phyloP scores from a whole-genome alignment of 139 green algal species.

The Yamagishiella unicocca region DNA sequence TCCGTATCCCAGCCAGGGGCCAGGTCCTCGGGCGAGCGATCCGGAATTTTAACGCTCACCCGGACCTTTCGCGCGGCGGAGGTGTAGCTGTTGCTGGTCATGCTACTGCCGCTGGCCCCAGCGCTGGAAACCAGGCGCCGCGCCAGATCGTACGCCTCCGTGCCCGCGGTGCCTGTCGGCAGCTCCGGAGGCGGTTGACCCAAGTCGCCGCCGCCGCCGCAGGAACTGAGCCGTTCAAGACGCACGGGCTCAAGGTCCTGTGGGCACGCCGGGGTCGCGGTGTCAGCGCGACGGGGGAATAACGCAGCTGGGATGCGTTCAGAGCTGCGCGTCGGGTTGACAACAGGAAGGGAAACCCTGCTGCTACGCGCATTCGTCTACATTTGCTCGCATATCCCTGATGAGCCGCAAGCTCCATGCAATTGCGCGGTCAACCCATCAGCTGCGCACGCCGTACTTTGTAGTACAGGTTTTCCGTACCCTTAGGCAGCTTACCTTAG shows the following conservation, averaged over 20 bases:
- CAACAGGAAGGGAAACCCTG: too few species aligned
- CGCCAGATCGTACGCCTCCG: slow-evolving; percentile 28
- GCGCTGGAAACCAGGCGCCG: slow-evolving; percentile 25
- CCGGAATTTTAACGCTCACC: slow-evolving; percentile 39
- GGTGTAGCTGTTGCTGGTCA: not conserved
- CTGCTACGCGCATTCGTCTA: too few species aligned
- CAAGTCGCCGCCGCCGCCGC: not conserved
- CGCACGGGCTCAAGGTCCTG: slow-evolving; percentile 23
- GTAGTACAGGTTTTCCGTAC: too few species aligned
- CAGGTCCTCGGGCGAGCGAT: slow-evolving; percentile 31
- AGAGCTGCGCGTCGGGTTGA: too few species aligned
- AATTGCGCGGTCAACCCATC: too few species aligned
- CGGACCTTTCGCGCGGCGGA: not conserved
- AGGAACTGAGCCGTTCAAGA: slow-evolving; percentile 8
- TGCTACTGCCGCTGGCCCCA: not conserved
- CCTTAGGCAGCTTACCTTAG: not conserved
- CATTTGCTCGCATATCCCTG: too few species aligned
- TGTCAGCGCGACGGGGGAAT: too few species aligned
- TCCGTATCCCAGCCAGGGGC: not conserved
- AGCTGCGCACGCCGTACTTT: too few species aligned
- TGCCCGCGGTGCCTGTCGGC: not conserved
- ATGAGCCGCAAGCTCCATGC: too few species aligned
- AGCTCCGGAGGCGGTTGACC: not conserved
- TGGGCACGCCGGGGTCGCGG: too few species aligned
- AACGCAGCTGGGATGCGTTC: too few species aligned